Evolutionary conservation across 768 basidiomycete species (phyloP).

Genomic region (Leccinellum rugosiceps): DNA sequence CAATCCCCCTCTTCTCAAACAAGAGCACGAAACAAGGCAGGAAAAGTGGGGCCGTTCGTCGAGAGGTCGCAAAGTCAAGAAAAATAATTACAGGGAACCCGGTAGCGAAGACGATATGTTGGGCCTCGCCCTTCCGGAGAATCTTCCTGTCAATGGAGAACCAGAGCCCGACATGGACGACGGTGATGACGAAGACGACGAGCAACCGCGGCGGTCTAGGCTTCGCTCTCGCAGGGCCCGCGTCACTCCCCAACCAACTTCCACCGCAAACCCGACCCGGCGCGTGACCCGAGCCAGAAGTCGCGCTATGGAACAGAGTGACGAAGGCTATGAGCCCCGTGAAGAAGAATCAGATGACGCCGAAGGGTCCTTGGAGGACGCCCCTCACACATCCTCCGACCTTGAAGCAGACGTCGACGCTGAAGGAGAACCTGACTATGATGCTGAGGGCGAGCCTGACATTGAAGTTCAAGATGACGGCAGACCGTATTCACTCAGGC

Average conservation of each 20-base stretch:
- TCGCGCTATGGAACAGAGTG: conserved; percentile 37
- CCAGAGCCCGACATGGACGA: conserved; percentile 23
- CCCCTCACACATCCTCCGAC: conserved; percentile 40
- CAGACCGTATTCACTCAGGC: conserved; percentile 56
- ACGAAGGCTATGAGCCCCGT: conserved; percentile 51
- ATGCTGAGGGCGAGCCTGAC: conserved; percentile 37
- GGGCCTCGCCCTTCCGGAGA: conserved; percentile 8
- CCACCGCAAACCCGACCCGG: background rate
- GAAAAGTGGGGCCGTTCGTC: conserved; percentile 23
- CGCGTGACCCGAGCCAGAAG: conserved; percentile 27
- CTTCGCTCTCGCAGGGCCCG: conserved; percentile 21
- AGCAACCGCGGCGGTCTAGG: conserved; percentile 15
- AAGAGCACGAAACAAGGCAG: conserved; percentile 1
- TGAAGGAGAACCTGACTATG: conserved; percentile 39
- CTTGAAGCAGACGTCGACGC: conserved; percentile 35
- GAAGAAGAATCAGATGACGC: conserved; percentile 48
- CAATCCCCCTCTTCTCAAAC: conserved; percentile 1
- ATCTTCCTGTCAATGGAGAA: conserved; percentile 20
- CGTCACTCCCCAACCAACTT: conserved; percentile 21
- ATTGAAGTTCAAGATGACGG: conserved; percentile 40
- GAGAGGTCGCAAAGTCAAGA: conserved; percentile 42
- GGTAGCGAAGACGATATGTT: conserved; percentile 40
- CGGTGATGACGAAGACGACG: conserved; percentile 32
- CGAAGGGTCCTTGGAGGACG: conserved; percentile 59
- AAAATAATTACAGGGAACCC: conserved; percentile 43